Evolutionary conservation across 2,329 filamentous ascomycete genomes (phyloP), one percentile per base, ranked within the genome.

Genomic region (Pseudogymnoascus sp.): DNA sequence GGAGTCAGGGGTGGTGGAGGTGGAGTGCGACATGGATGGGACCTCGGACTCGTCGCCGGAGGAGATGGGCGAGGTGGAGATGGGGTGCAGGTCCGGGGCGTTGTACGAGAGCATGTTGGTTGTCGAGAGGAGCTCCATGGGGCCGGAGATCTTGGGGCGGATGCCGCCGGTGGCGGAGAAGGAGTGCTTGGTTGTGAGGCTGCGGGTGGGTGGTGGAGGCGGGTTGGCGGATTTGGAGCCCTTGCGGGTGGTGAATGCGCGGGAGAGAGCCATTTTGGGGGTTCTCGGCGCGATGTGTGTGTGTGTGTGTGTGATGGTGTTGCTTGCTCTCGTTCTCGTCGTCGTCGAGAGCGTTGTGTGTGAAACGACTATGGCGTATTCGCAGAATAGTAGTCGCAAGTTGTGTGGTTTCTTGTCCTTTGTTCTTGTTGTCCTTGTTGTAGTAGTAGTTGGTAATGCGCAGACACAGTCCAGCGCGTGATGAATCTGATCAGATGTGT

Each of bases 51-150:
- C 90, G 65, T 89, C 87, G 44, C 85, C 85, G 3, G 87, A 89
- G 68, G 82, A 82, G 64, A 76, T 78, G 2, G 82, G 79, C 31
- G 77, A 78, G 70, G 79, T 79, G 40, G 59, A 67, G 53, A 64
- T 23, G 60, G 72, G 75, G 50, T 79, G 79, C 66, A 97, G 87
- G 73, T 97, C 89, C 61, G 93, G 93, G 9, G 95, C 93, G 73
- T 93, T 93, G 82, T 96, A 96, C 7, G 91, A 92, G 63, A 97
- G 87, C 84, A 96, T 91, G 77, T 97, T 99, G 69, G 95, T 97
- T 4, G 93, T 96, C 65, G 95, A 96, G 60, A 97, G 81, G 67
- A 99, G 83, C 76, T 92, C 87, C 62, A 96, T 83, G 0, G 95
- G 95, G 2, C 83, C 85, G 1, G 95, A 99, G 74, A 99, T 99